These are phyloP conservation scores for Blyttiomyces sp. DNA, from an alignment of 371 early-diverging fungal genomes.

Conservation along the genomic window DNA sequence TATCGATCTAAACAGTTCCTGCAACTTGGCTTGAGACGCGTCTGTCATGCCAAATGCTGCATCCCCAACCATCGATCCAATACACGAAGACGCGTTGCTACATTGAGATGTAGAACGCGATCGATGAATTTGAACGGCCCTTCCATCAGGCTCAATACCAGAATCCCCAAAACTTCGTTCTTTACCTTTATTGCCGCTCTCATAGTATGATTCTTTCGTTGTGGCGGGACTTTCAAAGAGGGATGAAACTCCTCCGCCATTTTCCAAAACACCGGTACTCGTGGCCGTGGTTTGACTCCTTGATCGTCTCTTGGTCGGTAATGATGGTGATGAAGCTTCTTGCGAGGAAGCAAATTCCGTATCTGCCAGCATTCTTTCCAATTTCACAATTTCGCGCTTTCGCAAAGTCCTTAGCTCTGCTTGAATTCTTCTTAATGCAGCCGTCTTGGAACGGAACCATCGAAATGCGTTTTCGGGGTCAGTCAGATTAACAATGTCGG, in stretches of 20 bases:
- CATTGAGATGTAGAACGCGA: neutral
- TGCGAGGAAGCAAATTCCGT: neutral
- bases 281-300: neutral
- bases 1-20: slow-evolving; percentile 34
- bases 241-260: neutral
- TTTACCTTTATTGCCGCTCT: neutral
- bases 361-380: slow-evolving; percentile 41
- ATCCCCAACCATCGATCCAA: neutral
- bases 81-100: no score
- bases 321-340: neutral
- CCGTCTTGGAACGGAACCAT: slow-evolving; percentile 46
- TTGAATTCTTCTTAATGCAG: slow-evolving; percentile 25
- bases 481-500: slow-evolving; percentile 43
- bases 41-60: neutral
- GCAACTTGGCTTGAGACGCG: neutral
- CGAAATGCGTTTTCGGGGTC: slow-evolving; percentile 40
- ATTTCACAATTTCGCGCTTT: slow-evolving; percentile 9
- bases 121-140: neutral
- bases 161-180: no score
- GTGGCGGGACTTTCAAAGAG: neutral
- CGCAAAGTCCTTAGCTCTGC: slow-evolving; percentile 14
- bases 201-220: neutral
- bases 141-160: no score
- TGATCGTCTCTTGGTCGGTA: neutral
- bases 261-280: neutral